These are phyloP conservation scores for Globisporangium irregulare DNA, from an alignment of 352 stramenopile genomes.

Conservation along the genomic window DNA sequence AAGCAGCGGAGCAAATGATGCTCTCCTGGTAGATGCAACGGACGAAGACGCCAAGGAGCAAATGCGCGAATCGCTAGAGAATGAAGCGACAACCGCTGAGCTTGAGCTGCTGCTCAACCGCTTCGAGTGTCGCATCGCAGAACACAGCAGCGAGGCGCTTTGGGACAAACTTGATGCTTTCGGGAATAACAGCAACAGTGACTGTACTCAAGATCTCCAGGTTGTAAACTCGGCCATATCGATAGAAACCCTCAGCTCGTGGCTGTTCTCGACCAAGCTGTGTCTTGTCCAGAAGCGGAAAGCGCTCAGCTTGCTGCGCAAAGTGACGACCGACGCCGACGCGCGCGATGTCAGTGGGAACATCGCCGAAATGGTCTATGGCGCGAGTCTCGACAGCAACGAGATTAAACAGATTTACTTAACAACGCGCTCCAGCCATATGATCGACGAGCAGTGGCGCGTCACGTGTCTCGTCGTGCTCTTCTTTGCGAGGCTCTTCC, in stretches of 20 bases:
- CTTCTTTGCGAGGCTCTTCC: conserved; percentile 38
- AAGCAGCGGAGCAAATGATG: not conserved
- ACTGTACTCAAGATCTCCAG: conserved; percentile 7
- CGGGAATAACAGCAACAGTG: not conserved
- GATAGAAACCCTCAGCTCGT: conserved; percentile 4
- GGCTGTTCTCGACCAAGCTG: conserved; percentile 24
- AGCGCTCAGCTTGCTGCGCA: conserved; percentile 16
- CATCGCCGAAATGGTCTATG: conserved; percentile 33
- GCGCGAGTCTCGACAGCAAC: conserved; percentile 29
- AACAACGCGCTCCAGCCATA: conserved; percentile 16
- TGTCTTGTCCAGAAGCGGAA: conserved; percentile 7
- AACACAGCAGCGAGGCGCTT: conserved; percentile 25
- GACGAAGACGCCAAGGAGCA: conserved; percentile 11
- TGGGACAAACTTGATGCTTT: conserved; percentile 10
- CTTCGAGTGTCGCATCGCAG: conserved; percentile 33
- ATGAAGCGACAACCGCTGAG: conserved; percentile 12
- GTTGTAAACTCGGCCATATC: conserved; percentile 6
- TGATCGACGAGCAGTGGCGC: conserved; percentile 32
- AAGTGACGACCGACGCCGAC: conserved; percentile 25
- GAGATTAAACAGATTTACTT: conserved; percentile 31
- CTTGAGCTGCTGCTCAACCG: conserved; percentile 29
- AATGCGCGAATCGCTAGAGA: conserved; percentile 2
- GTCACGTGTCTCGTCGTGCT: conserved; percentile 29
- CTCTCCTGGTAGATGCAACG: not conserved
- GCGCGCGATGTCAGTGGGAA: conserved; percentile 28